Percentiles rank a stretch among this genome's conserved stretches.
Conservation (phyloP, 768 basidiomycete genomes). For the Kwoniella shandongensis region DNA sequence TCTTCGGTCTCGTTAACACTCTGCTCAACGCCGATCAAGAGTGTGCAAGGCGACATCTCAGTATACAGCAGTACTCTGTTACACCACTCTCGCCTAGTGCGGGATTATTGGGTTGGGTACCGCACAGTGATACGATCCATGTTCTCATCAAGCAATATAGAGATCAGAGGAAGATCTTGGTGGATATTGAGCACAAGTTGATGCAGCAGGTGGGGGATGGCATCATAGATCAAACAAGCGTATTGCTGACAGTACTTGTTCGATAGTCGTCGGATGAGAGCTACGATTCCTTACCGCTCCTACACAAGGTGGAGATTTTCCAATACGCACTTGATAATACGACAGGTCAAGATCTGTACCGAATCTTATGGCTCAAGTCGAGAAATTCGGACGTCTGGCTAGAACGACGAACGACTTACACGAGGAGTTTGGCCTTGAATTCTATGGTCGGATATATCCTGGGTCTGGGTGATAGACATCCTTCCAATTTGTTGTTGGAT, state of each 20-base stretch:
- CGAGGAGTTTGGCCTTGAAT: slow-evolving; percentile 89
- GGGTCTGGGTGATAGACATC: slow-evolving; percentile 95
- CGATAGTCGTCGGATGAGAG: slow-evolving; percentile 89
- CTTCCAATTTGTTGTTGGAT: slow-evolving; percentile 89
- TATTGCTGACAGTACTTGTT: not conserved
- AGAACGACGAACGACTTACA: slow-evolving; percentile 92
- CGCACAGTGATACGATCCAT: slow-evolving; percentile 91
- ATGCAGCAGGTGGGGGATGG: slow-evolving; percentile 86
- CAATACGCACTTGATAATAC: slow-evolving; percentile 98
- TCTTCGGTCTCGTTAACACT: slow-evolving; percentile 95
- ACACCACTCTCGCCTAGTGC: slow-evolving; percentile 95
- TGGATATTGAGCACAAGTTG: slow-evolving; percentile 97
- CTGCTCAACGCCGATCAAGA: slow-evolving; percentile 86
- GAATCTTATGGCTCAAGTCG: slow-evolving; percentile 95
- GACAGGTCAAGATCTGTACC: slow-evolving; percentile 94
- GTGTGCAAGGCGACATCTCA: slow-evolving; percentile 92
- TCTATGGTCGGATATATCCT: slow-evolving; percentile 99
- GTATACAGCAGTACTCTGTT: slow-evolving; percentile 88
- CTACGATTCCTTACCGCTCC: slow-evolving; percentile 86
- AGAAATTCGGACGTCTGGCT: slow-evolving; percentile 96
- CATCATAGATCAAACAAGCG: not conserved
- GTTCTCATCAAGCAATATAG: slow-evolving; percentile 94
- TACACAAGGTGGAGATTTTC: slow-evolving; percentile 99
- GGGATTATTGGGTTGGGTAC: slow-evolving; percentile 91
- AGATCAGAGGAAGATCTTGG: slow-evolving; percentile 89